Base-by-base conservation (phyloP, 2,329 filamentous ascomycete species). In the Exophiala oligosperma region DNA sequence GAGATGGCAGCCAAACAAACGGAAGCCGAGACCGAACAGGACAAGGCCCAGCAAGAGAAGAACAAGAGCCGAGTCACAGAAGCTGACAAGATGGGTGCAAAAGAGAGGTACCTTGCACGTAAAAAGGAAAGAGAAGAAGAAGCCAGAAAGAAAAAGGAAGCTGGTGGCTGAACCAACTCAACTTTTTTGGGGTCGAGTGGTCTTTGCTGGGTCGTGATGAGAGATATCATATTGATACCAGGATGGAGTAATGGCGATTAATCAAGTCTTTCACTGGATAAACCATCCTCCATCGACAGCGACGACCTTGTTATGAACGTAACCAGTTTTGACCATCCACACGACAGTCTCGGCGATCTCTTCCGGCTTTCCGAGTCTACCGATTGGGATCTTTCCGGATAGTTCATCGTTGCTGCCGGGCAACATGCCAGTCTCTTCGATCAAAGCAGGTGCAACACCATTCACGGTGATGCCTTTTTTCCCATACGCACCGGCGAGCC, bases 91-190 rank as follows among this genome's bases (percentile, higher is more conserved):
- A 79, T 76, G 59, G 83, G 83, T 67, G 84, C 84, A 2, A 82
- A 79, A 65, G 84, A 86, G 69, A 75, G 84, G 46, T 87, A 84
- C 67, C 69, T 87, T 66, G 81, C 83, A 52, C 73, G 84, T 62
- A 86, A 86, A 74, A 78, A 73, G 60, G 83, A 85, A 60, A 70
- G 72, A 37, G 74, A 76, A 54, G 65, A 65, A 58, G 75, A 75
- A 53, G 71, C 71, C 8, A 50, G 48, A 49, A 57, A 60, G 49
- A 63, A 63, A 50, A 63, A 61, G 40, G 61, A 63, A 47, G 58
- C 52, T n/a, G 56, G 58, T 17, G 58, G 53, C 24, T 56, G 56
- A 59, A 35, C 17, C 32, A n/a, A n/a, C 32, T n/a, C 24, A 14
- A 17, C 17, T 17, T 17, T 17, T 17, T 17, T 17, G 17, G 17